Base-by-base conservation (phyloP, 2,329 filamentous ascomycete genomes). In the Rutstroemia sydowiana region DNA sequence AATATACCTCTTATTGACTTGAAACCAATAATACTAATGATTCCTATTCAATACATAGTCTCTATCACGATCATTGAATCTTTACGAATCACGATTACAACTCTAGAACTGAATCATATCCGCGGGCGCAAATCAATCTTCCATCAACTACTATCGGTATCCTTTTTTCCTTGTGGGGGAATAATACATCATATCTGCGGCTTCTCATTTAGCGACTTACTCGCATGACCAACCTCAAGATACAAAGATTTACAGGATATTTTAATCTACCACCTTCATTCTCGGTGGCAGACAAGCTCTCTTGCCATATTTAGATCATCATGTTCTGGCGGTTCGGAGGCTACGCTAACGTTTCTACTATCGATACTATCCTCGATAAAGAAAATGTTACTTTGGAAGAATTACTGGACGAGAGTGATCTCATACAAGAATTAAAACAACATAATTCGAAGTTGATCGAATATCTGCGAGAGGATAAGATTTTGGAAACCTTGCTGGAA, bases 281-380 rank as follows among this genome's bases (percentile, higher is more conserved):
- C 48, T 45, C 47, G 57, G 60, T 59, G 63, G 60, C 62, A 61
- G 57, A 57, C 62, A 57, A 64, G 59, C 52, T 56, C 61, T 47
- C 51, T 62, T 45, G n/a, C n/a, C n/a, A n/a, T n/a, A 62, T 59
- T 57, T 65, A 64, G 60, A 51, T 51, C 84, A 92, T 71, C 76
- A 98, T 98, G 93, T 98, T 98, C 74, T 98, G 93, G 93, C 87
- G 92, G 74, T 98, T 97, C 79, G 92, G 93, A 79, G 90, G 90
- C 68, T 97, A 97, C 79, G 88, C 91, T 77, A 95, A 89, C 78
- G 87, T 95, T 73, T 96, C 92, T 65, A 87, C 91, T 67, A 89
- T 98, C 71, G 93, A 97, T 72, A 90, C 85, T 62, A 88, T 98
- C 66, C 89, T 98, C 69, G 93, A 98, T 69, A 95, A 95, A 72